Percentiles rank a stretch among this genome's conserved stretches.
These are phyloP conservation scores for Ocimum tenuiflorum DNA, from an alignment of 257 asterid genomes.

Conservation along the genomic window DNA sequence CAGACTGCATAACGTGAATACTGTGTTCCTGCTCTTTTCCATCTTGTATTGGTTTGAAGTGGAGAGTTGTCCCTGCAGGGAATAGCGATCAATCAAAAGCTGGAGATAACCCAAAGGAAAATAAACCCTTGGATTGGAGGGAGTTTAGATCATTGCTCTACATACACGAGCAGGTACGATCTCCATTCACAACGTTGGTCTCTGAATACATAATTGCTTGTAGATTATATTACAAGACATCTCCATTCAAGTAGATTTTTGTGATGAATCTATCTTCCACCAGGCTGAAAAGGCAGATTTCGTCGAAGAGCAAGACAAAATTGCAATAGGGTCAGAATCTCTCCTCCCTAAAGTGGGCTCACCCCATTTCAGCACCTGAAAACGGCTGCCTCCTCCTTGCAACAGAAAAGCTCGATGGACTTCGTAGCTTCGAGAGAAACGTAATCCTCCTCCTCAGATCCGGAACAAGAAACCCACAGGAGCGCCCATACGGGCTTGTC, in stretches of 20 bases:
- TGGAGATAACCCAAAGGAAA: conserved; percentile 56
- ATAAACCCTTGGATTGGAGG: conserved; percentile 66
- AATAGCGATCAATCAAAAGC: conserved; percentile 40
- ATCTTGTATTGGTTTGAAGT: conserved; percentile 1
- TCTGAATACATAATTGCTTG: not conserved
- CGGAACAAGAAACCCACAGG: conserved; percentile 74
- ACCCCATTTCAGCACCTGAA: conserved; percentile 89
- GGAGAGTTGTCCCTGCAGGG: conserved; percentile 22
- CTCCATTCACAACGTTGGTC: not conserved
- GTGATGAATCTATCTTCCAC: conserved; percentile 18
- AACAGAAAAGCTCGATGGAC: conserved; percentile 89
- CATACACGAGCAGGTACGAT: conserved; percentile 48
- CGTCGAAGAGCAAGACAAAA: conserved; percentile 37
- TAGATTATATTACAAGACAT: not conserved
- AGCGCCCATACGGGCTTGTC: conserved; percentile 83
- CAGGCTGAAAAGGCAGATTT: conserved; percentile 54
- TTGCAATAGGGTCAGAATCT: conserved; percentile 31
- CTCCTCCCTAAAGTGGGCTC: conserved; percentile 93
- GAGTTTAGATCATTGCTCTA: conserved; percentile 62
- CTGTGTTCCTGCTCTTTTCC: not conserved
- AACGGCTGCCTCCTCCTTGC: conserved; percentile 89
- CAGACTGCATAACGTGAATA: not conserved
- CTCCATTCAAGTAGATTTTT: not conserved
- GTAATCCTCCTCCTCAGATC: conserved; percentile 85
- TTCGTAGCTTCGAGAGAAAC: conserved; percentile 71